These are phyloP conservation scores for Syncephalastrum sp. DNA, from an alignment of 371 early-diverging fungal genomes.

Conservation along the genomic window DNA sequence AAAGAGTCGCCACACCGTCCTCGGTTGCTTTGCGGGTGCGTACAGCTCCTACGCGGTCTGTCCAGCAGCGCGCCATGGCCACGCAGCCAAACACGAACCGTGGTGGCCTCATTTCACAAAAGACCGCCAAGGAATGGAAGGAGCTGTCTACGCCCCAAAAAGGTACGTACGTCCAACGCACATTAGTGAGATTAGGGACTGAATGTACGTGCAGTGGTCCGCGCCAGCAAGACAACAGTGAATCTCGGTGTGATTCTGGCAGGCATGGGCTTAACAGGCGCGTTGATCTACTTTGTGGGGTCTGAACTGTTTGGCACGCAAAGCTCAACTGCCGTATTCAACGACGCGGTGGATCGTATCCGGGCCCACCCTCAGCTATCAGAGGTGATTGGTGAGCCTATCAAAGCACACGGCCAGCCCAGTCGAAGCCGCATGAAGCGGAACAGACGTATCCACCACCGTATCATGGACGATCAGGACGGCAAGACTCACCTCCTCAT, in stretches of 20 bases:
- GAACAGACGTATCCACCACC: conserved; percentile 40
- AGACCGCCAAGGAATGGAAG: conserved; percentile 42
- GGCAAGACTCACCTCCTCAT: conserved; percentile 47
- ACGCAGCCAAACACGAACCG: no score
- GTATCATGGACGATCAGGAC: conserved; percentile 40
- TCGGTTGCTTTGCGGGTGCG: no score
- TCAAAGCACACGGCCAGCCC: conserved; percentile 49
- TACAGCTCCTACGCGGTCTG: no score
- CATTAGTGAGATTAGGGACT: background rate
- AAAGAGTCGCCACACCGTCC: no score
- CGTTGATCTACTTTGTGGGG: conserved; percentile 33
- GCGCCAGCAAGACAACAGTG: conserved; percentile 39
- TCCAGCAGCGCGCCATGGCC: no score
- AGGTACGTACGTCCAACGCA: conserved; percentile 15
- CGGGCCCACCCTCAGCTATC: conserved; percentile 26
- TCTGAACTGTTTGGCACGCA: conserved; percentile 44
- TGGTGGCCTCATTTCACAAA: conserved; percentile 18
- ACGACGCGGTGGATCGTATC: conserved; percentile 41
- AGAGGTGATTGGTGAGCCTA: conserved; percentile 29
- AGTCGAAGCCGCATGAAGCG: conserved; percentile 39
- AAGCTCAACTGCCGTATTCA: conserved; percentile 40
- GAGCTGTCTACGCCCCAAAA: conserved; percentile 45
- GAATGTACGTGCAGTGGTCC: conserved; percentile 25
- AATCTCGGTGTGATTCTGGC: conserved; percentile 40
- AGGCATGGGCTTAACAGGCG: conserved; percentile 34